These are phyloP conservation scores for Eucalyptus decipiens DNA, from an alignment of 345 rosid genomes.

Conservation along the genomic window DNA sequence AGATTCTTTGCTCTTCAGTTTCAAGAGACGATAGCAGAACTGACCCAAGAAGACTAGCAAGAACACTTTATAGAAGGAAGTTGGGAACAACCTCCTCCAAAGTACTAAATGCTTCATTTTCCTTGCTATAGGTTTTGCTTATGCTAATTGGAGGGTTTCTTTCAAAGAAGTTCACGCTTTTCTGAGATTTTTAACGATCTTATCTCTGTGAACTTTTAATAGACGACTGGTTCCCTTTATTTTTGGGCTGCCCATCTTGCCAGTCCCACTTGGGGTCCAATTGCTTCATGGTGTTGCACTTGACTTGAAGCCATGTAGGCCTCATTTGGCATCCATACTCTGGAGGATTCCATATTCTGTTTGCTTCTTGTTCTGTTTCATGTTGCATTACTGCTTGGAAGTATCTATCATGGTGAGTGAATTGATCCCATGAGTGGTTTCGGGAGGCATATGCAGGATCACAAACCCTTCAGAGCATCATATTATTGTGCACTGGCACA, in stretches of 20 bases:
- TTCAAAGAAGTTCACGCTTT: neutral
- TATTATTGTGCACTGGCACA: constrained; percentile 12
- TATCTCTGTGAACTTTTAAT: neutral
- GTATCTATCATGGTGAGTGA: too few species aligned
- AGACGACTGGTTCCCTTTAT: constrained; percentile 9
- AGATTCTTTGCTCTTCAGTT: neutral
- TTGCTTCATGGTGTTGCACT: too few species aligned
- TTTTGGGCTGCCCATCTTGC: too few species aligned
- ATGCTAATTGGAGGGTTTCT: neutral
- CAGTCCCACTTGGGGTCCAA: too few species aligned
- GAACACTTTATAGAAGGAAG: neutral
- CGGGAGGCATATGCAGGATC: too few species aligned
- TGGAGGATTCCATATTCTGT: too few species aligned
- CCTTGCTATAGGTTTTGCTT: neutral
- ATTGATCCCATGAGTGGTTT: too few species aligned
- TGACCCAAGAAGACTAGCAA: neutral
- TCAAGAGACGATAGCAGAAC: neutral
- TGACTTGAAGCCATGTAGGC: too few species aligned
- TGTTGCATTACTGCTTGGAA: too few species aligned
- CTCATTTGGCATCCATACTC: too few species aligned
- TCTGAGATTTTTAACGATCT: neutral
- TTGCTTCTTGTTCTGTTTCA: too few species aligned
- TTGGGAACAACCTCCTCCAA: neutral
- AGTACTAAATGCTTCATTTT: neutral
- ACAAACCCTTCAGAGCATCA: too few species aligned